Conservation (phyloP, 176 grass and related monocot genomes). For the Oryza rufipogon region DNA sequence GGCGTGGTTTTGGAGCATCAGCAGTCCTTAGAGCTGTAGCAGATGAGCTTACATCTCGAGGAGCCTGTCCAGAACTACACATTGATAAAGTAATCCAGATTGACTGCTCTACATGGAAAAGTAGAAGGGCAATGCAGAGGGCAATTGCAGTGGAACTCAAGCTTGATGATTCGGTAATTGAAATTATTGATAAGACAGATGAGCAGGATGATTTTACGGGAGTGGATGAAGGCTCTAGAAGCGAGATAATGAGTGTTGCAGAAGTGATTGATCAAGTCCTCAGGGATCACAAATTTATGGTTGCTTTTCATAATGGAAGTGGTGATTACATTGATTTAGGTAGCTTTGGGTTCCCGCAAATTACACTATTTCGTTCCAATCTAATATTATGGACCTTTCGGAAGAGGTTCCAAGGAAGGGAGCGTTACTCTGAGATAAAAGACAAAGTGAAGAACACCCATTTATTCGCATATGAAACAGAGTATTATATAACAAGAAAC, state of each 20-base stretch:
- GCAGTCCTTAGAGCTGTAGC: neutral
- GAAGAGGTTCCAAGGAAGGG: neutral
- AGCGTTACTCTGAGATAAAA: fast-evolving
- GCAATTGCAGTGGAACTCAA: conserved; percentile 4
- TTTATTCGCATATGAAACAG: neutral
- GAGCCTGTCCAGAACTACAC: neutral
- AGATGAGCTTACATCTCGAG: neutral
- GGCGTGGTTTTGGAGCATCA: neutral
- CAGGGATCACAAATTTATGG: fast-evolving
- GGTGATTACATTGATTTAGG: neutral
- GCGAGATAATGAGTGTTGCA: fast-evolving
- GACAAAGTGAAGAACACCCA: neutral
- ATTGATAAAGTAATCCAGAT: neutral
- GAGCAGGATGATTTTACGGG: neutral
- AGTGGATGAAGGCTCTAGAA: neutral
- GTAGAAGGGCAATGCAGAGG: conserved; percentile 10
- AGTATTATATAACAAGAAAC: neutral
- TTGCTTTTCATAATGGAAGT: conserved; percentile 16
- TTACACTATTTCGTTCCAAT: no score
- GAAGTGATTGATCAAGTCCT: neutral
- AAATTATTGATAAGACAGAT: neutral
- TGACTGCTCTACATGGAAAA: conserved; percentile 18
- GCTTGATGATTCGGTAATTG: neutral
- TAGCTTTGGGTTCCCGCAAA: no score
- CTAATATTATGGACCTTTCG: neutral